Evolutionary conservation across 768 basidiomycete genomes (phyloP).

Genomic region (Chlorophyllum brunneum): DNA sequence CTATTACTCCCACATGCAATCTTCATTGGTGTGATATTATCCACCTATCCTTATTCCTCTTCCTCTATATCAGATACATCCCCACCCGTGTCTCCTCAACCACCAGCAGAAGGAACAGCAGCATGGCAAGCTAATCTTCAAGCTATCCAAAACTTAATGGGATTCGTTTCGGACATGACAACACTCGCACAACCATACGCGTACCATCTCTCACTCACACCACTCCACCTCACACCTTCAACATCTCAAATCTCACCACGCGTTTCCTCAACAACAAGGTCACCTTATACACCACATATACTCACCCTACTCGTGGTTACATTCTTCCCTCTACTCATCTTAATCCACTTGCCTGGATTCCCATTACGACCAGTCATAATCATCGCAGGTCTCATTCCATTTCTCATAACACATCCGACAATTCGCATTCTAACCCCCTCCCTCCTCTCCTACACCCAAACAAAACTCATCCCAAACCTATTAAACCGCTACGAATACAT

Average conservation of each 20-base stretch:
- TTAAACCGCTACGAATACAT: slow-evolving; percentile 1
- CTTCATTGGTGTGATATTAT: slow-evolving; percentile 63
- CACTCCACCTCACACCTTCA: slow-evolving; percentile 30
- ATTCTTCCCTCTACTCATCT: slow-evolving; percentile 45
- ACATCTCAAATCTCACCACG: slow-evolving; percentile 17
- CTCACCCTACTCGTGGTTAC: slow-evolving; percentile 44
- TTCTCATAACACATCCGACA: slow-evolving; percentile 51
- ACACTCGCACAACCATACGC: slow-evolving; percentile 49
- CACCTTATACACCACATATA: slow-evolving; percentile 51
- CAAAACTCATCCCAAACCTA: slow-evolving; percentile 10
- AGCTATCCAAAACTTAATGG: slow-evolving; percentile 91
- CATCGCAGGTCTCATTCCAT: slow-evolving; percentile 44
- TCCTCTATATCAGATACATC: slow-evolving; percentile 7
- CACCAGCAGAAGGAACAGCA: slow-evolving; percentile 56
- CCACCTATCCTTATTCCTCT: slow-evolving; percentile 51
- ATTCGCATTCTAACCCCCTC: slow-evolving; percentile 29
- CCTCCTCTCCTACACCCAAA: slow-evolving; percentile 8
- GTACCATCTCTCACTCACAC: slow-evolving; percentile 47
- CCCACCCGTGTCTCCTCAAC: slow-evolving; percentile 28
- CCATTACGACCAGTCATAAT: slow-evolving; percentile 47
- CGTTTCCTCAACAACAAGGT: slow-evolving; percentile 19
- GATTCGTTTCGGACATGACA: slow-evolving; percentile 67
- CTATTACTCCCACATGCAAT: slow-evolving; percentile 65
- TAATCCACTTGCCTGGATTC: slow-evolving; percentile 43
- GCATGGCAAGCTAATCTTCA: slow-evolving; percentile 89